Evolutionary conservation across 2,329 filamentous ascomycete species (phyloP), one percentile per base, ranked within the genome.

Genomic region (Arachnomyces sp.): DNA sequence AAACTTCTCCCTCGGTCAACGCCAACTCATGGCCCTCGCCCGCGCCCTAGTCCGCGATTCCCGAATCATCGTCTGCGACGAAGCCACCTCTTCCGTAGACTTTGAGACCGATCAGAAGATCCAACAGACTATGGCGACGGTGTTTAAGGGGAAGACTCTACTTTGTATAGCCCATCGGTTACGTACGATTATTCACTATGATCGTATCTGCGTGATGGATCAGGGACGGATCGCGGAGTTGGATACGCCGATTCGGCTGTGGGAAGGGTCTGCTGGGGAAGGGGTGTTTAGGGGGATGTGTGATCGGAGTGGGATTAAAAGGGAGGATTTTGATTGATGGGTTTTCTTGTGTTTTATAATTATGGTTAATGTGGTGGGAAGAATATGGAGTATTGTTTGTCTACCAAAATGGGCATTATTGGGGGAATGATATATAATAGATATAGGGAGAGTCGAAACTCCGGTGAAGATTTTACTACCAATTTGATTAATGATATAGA

Each of bases 51-150:
- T 96, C 3, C 81, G 90, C 29, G 80, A 82, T 32, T 84, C 82
- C 1, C 86, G 84, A 52, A 95, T 96, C 64, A 95, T 96, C 52
- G 82, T 98, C 36, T 95, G 90, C 63, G 92, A 98, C 68, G 92
- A 98, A 64, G 92, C 92, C 1, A 98, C 92, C 0, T 87, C 82
- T 1, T 85, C 79, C 0, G 89, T 96, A 6, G 90, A 96, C 62
- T 92, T 95, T 72, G 90, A 95, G 58, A 96, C 90, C 3, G 92
- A 98, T 59, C 83, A 87, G 63, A 93, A 92, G 74, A 95, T 96
- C 58, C 90, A 96, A 63, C 71, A 72, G 40, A 94, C 89, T 3
- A 95, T 96, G 63, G 82, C 86, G 0, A 74, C 76, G 1, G 89
- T 82, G 0, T 96, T 96, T 71, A 74, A 76, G 39, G 89, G 88